Evolutionary conservation across 805 yeast genomes (phyloP), one percentile per base, ranked within the genome.

Genomic region (Kodamaea laetipori): DNA sequence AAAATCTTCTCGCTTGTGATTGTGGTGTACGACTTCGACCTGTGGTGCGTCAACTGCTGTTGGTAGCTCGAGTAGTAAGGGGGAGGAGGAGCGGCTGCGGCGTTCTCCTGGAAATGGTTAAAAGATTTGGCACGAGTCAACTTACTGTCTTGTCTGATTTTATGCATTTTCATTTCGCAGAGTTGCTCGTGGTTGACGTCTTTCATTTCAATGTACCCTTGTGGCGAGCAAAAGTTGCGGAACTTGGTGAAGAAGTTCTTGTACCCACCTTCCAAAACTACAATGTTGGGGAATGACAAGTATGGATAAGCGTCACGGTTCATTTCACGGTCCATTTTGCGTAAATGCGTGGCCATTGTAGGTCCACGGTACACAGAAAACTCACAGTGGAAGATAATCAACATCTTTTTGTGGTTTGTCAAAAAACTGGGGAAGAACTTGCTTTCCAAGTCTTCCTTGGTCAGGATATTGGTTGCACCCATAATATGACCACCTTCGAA

Each of bases 301-400:
- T 77, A 69, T 0, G 99, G 99, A 64, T 94, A 94, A 48, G 76
- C 72, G 44, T 83, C 81, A 48, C 80, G 73, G 61, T 90, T 90
- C 41, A 80, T 53, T 30, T 77, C 76, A 49, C 99, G 77, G 66
- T 94, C 99, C 53, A 86, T 77, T 47, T 83, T 83, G 48, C 99
- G 73, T 44, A 94, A 73, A 60, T 89, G 90, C 42, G 81, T 72
- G 1, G 98, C 98, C 85, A 94, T 80, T 37, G 84, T 69, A 4
- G 99, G 99, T n/a, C 98, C 96, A 46, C 99, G 74, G 59, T 84
- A 88, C 4, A 95, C 80, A 28, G 95, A 84, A 61, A 89, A 92
- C 65, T 94, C 99, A 66, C 99, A 94, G 64, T 94, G 97, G 70
- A 94, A 92, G 8, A 94, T 74, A 5, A 92, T 61, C 43, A 94